Evolutionary conservation across 1,284 basidiomycete species (phyloP), one percentile per base, ranked within the genome.

Genomic region (Heliocybe sulcata): DNA sequence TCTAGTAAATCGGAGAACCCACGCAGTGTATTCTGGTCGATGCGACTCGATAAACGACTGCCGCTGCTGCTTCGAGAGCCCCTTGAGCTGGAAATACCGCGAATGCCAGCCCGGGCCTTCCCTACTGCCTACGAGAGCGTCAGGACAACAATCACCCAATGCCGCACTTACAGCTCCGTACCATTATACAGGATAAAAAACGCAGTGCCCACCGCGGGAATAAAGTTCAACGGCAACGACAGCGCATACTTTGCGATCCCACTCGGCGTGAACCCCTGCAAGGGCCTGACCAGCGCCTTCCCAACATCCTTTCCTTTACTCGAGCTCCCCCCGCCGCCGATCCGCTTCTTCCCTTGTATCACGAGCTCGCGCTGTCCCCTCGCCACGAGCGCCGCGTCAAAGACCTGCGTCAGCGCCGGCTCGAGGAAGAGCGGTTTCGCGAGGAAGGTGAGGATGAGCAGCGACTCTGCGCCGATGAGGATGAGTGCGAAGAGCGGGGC

Each of bases 81-180:
- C 76, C 67, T 87, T 88, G 54, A 88, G 74, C 66, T 85, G 79
- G 70, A 87, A 89, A 66, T 87, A 89, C 33, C 85, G 77, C 3
- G 75, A 65, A 65, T 88, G 86, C 67, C 78, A 84, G 4, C 73
- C 68, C 0, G 82, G 85, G 12, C 85, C 85, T 6, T 75, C 66
- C 65, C 80, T 81, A 52, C 69, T 61, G 14, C 75, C 74, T 74
- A 59, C 54, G 22, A 47, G 16, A 45, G 11, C 16, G 2, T 16
- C 16, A n/a, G 14, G 47, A 20, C 38, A 23, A 52, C 42, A 12
- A 16, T 54, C 8, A 31, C 29, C 42, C 56, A 65, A 77, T 76
- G 55, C 79, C 79, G 63, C 75, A 76, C 19, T 79, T 56, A 45
- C 82, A 63, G 67, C 9, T 73, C 8, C 47, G 35, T 57, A 66